Evolutionary conservation across 2,329 filamentous ascomycete species (phyloP).

Genomic region (Colletotrichum brevisporum): DNA sequence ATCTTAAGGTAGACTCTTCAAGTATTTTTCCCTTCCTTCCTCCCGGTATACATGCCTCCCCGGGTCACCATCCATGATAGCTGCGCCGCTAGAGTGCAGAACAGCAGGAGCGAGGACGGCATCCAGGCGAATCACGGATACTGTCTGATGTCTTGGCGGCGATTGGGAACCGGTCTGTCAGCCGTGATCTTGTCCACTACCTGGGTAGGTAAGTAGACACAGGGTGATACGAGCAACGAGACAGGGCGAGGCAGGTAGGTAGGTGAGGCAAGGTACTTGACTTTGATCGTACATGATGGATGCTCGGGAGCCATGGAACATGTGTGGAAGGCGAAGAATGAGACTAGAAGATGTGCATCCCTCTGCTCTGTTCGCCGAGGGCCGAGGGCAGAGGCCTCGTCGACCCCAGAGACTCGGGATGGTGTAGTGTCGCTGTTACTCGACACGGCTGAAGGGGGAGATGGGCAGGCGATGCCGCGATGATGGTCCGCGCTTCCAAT

Average conservation of each 20-base stretch:
- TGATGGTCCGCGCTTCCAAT: too few relatives aligned
- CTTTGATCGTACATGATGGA: constrained; percentile 31
- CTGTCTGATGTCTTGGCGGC: constrained; percentile 9
- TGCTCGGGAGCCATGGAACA: constrained; percentile 26
- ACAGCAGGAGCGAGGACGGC: neutral
- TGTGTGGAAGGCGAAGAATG: constrained; percentile 30
- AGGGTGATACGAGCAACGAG: neutral
- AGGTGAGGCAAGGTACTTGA: constrained; percentile 1
- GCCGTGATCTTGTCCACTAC: constrained; percentile 2
- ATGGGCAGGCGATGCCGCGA: too few relatives aligned
- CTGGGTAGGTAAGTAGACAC: neutral
- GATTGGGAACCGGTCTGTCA: constrained; percentile 24
- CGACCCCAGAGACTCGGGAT: neutral
- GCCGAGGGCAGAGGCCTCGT: neutral
- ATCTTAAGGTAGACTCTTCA: neutral
- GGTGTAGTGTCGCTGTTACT: constrained; percentile 8
- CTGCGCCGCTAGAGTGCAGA: constrained; percentile 28
- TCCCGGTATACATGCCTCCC: constrained; percentile 19
- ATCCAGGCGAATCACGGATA: constrained; percentile 4
- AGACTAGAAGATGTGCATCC: constrained; percentile 1
- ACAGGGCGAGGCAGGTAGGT: neutral
- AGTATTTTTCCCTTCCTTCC: neutral
- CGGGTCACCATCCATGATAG: constrained; percentile 28
- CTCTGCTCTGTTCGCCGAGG: neutral
- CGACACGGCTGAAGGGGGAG: neutral